Evolutionary conservation across 2,329 filamentous ascomycete species (phyloP).

Genomic region (Catunica adiposa): DNA sequence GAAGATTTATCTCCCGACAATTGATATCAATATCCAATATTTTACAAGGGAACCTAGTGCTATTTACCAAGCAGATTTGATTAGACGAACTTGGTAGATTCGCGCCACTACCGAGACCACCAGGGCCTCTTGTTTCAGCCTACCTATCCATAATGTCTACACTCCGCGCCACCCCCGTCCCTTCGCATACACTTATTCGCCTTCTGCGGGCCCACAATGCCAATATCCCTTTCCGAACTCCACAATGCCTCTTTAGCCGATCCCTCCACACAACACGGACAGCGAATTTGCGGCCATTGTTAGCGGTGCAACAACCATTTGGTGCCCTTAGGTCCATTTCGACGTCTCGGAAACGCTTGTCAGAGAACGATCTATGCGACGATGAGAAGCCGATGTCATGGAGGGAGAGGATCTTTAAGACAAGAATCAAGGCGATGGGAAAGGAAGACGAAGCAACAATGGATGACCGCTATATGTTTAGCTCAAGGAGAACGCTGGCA

Average conservation of each 20-base stretch:
- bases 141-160: conserved; percentile 26
- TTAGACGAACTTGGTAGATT: too few species aligned
- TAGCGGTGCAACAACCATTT: neutral
- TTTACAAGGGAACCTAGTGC: too few species aligned
- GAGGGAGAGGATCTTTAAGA: conserved; percentile 13
- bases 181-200: conserved; percentile 44
- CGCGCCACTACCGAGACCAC: too few species aligned
- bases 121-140: neutral
- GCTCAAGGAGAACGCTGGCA: conserved; percentile 32
- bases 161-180: conserved; percentile 27
- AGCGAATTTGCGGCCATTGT: neutral
- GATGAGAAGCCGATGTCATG: conserved; percentile 13
- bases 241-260: conserved; percentile 14
- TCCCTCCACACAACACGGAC: conserved; percentile 1
- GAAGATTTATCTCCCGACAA: too few species aligned
- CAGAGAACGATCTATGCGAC: conserved; percentile 1
- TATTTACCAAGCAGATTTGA: too few species aligned
- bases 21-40: too few species aligned
- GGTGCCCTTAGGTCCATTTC: neutral
- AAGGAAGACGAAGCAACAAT: conserved; percentile 10
- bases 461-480: conserved; percentile 14
- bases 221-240: conserved; percentile 33
- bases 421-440: conserved; percentile 11
- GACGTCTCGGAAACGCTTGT: neutral
- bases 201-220: conserved; percentile 59